Evolutionary conservation across 345 rosid genomes (phyloP).

Genomic region (Raphanus sativus): DNA sequence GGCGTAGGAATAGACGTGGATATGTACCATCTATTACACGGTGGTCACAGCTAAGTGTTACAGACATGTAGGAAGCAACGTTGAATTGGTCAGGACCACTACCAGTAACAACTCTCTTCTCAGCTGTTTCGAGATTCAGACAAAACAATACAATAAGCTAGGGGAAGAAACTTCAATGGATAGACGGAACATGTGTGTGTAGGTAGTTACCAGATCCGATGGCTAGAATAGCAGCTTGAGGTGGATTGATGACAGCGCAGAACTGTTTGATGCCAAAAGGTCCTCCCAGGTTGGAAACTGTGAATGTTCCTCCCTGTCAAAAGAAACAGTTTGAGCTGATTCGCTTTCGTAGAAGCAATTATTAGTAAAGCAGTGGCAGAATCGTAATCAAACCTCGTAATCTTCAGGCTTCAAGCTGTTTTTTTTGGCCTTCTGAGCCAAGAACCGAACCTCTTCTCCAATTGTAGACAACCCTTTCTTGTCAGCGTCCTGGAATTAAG

Average conservation of each 20-base stretch:
- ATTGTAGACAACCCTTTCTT: conserved; percentile 89
- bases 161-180: not conserved
- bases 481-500: conserved; percentile 74
- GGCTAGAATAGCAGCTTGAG: conserved; percentile 93
- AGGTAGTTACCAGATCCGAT: conserved; percentile 72
- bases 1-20: not conserved
- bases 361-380: not conserved
- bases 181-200: not conserved
- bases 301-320: conserved; percentile 92
- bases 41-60: conserved; percentile 93
- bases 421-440: conserved; percentile 91
- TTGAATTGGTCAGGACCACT: conserved; percentile 64
- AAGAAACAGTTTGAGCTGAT: conserved; percentile 6
- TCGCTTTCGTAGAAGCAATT: not conserved
- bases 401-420: conserved; percentile 94
- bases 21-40: conserved; percentile 86
- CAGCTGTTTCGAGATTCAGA: conserved; percentile 57
- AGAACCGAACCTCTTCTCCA: conserved; percentile 66
- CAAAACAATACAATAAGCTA: conserved; percentile 5
- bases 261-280: conserved; percentile 96
- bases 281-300: conserved; percentile 95
- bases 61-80: conserved; percentile 79
- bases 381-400: conserved; percentile 61
- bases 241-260: conserved; percentile 94
- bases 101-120: conserved; percentile 81